Evolutionary conservation across 768 basidiomycete species (phyloP).

Genomic region (Clavaria fumosa): DNA sequence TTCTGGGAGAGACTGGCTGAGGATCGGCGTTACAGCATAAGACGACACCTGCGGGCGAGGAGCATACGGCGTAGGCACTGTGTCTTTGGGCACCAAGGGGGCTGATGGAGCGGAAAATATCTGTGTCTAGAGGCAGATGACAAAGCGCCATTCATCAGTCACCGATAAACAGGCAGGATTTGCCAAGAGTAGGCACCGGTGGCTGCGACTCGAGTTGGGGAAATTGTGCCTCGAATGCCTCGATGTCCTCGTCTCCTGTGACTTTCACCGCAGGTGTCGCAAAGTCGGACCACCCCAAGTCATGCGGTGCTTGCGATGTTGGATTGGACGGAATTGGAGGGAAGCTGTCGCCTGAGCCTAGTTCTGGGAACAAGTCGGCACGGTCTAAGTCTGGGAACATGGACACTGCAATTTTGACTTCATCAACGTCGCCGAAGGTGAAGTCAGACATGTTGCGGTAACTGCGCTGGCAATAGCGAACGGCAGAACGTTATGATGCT

Average conservation of each 20-base stretch:
- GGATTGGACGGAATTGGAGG: no score
- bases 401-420: no score
- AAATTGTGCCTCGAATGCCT: slow-evolving; percentile 75
- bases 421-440: no score
- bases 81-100: slow-evolving; percentile 26
- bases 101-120: slow-evolving; percentile 15
- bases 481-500: no score
- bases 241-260: slow-evolving; percentile 74
- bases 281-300: no score
- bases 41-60: slow-evolving; percentile 64
- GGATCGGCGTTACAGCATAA: slow-evolving; percentile 57
- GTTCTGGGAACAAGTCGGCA: no score
- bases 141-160: neutral
- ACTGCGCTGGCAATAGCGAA: no score
- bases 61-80: slow-evolving; percentile 41
- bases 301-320: no score
- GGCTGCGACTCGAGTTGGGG: slow-evolving; percentile 53
- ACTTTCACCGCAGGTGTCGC: no score
- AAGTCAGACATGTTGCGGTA: no score
- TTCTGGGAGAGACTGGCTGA: slow-evolving; percentile 45
- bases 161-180: neutral
- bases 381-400: no score
- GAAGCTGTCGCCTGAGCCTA: no score
- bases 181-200: slow-evolving; percentile 15
- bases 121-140: slow-evolving; percentile 9